Evolutionary conservation across 2,329 filamentous ascomycete genomes (phyloP).

Genomic region (Ophiostoma perfectum): DNA sequence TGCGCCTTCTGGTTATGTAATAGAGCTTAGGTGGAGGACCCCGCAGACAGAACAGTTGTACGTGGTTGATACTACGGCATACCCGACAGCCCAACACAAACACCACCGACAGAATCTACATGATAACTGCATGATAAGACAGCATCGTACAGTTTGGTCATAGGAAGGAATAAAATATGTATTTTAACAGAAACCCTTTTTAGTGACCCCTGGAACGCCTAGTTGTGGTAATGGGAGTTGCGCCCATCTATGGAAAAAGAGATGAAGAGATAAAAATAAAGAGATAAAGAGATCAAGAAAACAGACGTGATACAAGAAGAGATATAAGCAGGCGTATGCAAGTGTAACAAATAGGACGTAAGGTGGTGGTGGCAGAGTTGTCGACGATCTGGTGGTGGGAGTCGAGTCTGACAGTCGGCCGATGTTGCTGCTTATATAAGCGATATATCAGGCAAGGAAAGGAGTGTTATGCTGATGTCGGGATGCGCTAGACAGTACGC

Average conservation of each 20-base stretch:
- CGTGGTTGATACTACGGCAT: not conserved
- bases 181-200: conserved; percentile 9
- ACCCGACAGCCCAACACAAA: not conserved
- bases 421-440: not conserved
- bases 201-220: conserved; percentile 10
- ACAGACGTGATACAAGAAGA: conserved; percentile 10
- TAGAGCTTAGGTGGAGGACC: not conserved
- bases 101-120: too few relatives aligned
- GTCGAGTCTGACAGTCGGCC: not conserved
- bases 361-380: not conserved
- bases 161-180: conserved; percentile 1
- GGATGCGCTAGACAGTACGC: too few relatives aligned
- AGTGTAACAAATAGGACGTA: not conserved
- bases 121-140: too few relatives aligned
- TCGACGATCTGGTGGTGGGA: not conserved
- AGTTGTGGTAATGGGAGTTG: conserved; percentile 12
- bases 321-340: conserved; percentile 4
- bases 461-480: too few relatives aligned
- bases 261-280: not conserved
- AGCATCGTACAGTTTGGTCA: not conserved
- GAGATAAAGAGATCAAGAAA: not conserved
- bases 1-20: not conserved
- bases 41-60: conserved; percentile 5
- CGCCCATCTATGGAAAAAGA: conserved; percentile 1
- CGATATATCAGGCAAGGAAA: not conserved